A percentile compares a stretch with the other conserved stretches of the same genome.
These are phyloP conservation scores for Yamadazyma blattariae DNA, from an alignment of 1,139 yeast species.

Conservation along the genomic window DNA sequence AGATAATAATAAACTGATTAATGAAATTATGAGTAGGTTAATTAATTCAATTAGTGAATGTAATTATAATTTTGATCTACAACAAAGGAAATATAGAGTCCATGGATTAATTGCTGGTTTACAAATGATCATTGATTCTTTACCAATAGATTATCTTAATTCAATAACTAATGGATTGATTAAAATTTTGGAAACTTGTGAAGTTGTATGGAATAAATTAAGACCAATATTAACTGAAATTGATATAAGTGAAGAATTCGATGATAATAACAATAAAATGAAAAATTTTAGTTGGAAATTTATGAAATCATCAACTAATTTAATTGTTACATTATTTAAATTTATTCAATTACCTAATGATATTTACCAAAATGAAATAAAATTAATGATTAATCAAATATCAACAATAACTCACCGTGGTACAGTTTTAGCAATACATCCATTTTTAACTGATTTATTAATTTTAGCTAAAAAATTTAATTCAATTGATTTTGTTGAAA, in stretches of 20 bases:
- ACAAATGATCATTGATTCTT: slow-evolving; percentile 30
- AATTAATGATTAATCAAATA: slow-evolving; percentile 60
- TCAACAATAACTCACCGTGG: slow-evolving; percentile 83
- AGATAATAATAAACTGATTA: not conserved
- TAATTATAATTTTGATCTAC: slow-evolving; percentile 1
- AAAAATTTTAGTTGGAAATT: slow-evolving; percentile 81
- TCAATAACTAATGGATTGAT: not conserved
- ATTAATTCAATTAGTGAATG: not conserved
- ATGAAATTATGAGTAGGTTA: not conserved
- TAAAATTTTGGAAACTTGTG: not conserved
- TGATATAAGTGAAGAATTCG: slow-evolving; percentile 21
- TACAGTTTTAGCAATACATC: slow-evolving; percentile 84
- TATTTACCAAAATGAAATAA: slow-evolving; percentile 16
- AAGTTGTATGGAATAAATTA: slow-evolving; percentile 50
- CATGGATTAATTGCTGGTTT: slow-evolving; percentile 58
- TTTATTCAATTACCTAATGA: slow-evolving; percentile 1
- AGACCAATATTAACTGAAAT: slow-evolving; percentile 50
- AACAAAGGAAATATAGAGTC: slow-evolving; percentile 39
- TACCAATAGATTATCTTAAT: slow-evolving; percentile 1
- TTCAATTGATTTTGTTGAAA: not conserved
- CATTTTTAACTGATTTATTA: slow-evolving; percentile 55
- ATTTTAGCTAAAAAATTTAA: not conserved
- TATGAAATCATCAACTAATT: slow-evolving; percentile 67
- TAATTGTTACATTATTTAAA: slow-evolving; percentile 45
- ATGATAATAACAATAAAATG: slow-evolving; percentile 54